phyloP scores from a whole-genome alignment of 441 rosid species.

The Gossypium aridum region DNA sequence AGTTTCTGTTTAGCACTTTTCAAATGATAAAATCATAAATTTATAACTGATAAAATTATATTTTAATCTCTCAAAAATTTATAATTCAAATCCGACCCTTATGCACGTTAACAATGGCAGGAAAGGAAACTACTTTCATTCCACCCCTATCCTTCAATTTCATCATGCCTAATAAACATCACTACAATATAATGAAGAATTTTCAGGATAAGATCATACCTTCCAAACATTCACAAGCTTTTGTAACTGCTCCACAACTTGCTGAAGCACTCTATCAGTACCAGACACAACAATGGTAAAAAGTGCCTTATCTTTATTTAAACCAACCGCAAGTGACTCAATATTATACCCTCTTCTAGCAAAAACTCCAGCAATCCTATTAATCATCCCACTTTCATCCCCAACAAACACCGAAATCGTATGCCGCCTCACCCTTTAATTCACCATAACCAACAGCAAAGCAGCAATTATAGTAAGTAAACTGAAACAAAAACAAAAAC shows the following conservation, averaged over 20 bases:
- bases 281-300: constrained; percentile 70
- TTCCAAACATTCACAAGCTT: constrained; percentile 57
- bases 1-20: too few relatives aligned
- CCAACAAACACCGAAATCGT: constrained; percentile 72
- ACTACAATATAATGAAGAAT: background rate
- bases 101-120: background rate
- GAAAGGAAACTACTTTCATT: background rate
- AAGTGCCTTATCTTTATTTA: constrained; percentile 59
- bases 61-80: too few relatives aligned
- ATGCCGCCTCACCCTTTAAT: constrained; percentile 51
- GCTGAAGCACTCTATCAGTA: constrained; percentile 54
- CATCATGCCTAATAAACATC: background rate
- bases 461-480: background rate
- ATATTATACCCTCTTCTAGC: constrained; percentile 72
- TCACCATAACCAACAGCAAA: background rate
- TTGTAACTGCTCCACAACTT: constrained; percentile 64
- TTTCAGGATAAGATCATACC: background rate
- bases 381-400: constrained; percentile 73
- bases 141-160: background rate
- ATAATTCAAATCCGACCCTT: too few relatives aligned
- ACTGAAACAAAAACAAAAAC: background rate
- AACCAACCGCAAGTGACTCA: constrained; percentile 67
- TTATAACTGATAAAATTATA: too few relatives aligned
- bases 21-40: too few relatives aligned
- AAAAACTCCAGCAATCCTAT: constrained; percentile 73